These are phyloP conservation scores for Lyophyllum shimeji DNA, from an alignment of 768 basidiomycete genomes.

Conservation along the genomic window DNA sequence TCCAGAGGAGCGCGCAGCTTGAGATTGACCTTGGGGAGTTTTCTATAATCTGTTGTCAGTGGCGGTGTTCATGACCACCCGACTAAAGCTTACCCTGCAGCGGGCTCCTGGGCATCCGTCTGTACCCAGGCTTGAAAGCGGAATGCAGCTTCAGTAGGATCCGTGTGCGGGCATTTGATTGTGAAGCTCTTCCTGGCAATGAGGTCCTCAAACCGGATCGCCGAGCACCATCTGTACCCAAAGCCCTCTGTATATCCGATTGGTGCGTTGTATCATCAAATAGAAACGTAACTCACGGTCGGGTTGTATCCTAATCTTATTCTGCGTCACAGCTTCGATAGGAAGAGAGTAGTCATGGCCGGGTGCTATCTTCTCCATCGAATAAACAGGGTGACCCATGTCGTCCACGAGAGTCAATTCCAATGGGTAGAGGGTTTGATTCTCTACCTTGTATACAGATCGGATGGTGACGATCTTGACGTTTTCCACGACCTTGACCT, in stretches of 20 bases:
- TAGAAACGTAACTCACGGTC: slow-evolving; percentile 66
- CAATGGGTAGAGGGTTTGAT: slow-evolving; percentile 86
- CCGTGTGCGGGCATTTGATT: slow-evolving; percentile 81
- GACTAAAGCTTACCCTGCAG: slow-evolving; percentile 45
- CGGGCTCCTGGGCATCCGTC: slow-evolving; percentile 55
- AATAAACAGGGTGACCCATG: slow-evolving; percentile 75
- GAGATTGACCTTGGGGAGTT: slow-evolving; percentile 82
- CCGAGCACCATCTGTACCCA: slow-evolving; percentile 90
- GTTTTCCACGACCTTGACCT: slow-evolving; percentile 86
- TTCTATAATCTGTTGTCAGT: slow-evolving; percentile 41
- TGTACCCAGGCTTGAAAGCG: slow-evolving; percentile 92
- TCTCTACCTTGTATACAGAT: slow-evolving; percentile 90
- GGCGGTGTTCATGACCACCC: not conserved
- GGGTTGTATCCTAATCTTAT: slow-evolving; percentile 84
- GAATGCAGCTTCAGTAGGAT: slow-evolving; percentile 84
- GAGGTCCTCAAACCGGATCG: slow-evolving; percentile 89
- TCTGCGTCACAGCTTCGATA: slow-evolving; percentile 82
- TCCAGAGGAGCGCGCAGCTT: slow-evolving; percentile 92
- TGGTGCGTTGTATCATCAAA: not conserved
- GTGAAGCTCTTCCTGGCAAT: slow-evolving; percentile 67
- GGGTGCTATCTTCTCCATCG: slow-evolving; percentile 86
- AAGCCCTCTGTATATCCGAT: slow-evolving; percentile 71
- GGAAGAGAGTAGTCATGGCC: slow-evolving; percentile 89
- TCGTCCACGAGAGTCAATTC: slow-evolving; percentile 91
- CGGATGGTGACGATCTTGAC: slow-evolving; percentile 93